These are phyloP conservation scores for Penicillium nucicola DNA, from an alignment of 495 filamentous ascomycete species.

Conservation along the genomic window DNA sequence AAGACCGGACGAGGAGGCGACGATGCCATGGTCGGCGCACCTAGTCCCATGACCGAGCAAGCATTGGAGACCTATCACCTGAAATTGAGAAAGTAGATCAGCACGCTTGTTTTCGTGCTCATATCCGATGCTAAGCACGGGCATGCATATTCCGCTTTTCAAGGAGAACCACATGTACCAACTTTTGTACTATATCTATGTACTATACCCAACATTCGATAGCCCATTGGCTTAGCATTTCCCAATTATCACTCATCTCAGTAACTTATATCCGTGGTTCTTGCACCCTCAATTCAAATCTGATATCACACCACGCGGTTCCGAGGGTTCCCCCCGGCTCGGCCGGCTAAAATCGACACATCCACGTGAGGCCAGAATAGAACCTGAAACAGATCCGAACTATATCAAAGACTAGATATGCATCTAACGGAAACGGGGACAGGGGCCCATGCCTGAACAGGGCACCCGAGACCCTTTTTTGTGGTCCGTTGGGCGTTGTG, in stretches of 20 bases:
- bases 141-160: no score
- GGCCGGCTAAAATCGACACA: no score
- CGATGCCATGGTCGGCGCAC: conserved; percentile 76
- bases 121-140: no score
- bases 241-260: neutral
- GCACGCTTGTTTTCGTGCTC: neutral
- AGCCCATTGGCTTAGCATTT: neutral
- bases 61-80: conserved; percentile 70
- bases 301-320: no score
- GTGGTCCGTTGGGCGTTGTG: neutral
- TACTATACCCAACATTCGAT: conserved; percentile 1
- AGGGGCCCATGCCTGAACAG: no score
- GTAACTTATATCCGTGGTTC: no score
- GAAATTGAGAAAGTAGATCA: conserved; percentile 23
- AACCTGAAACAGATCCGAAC: no score
- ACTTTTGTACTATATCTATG: conserved; percentile 1
- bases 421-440: no score
- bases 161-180: neutral
- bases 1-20: conserved; percentile 81
- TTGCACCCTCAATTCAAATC: no score
- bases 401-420: no score
- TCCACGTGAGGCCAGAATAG: no score
- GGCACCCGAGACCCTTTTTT: neutral
- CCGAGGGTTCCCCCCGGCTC: no score
- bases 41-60: conserved; percentile 58